Percentiles rank a stretch among this genome's conserved stretches.
Conservation (phyloP, 2,329 filamentous ascomycete species). For the Colletotrichum agaves region DNA sequence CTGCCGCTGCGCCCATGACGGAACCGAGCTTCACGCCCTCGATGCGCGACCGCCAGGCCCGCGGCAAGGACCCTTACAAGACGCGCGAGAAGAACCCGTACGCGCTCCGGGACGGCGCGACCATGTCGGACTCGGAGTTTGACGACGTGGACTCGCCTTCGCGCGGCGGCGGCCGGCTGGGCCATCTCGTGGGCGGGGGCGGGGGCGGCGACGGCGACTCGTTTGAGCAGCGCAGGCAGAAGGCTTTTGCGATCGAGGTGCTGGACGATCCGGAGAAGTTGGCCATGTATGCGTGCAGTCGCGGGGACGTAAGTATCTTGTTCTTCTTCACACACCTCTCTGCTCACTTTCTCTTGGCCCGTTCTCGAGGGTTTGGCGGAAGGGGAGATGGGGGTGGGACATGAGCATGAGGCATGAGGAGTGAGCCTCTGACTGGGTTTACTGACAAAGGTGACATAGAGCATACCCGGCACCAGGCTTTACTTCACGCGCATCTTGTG, state of each 20-base stretch:
- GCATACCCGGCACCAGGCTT: slow-evolving; percentile 64
- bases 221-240: slow-evolving; percentile 55
- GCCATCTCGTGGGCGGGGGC: slow-evolving; percentile 11
- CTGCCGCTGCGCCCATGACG: slow-evolving; percentile 47
- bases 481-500: slow-evolving; percentile 67
- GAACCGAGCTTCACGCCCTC: slow-evolving; percentile 53
- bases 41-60: slow-evolving; percentile 69
- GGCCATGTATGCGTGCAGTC: slow-evolving; percentile 67
- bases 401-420: too few species aligned
- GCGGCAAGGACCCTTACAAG: slow-evolving; percentile 62
- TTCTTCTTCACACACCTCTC: neutral
- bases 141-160: slow-evolving; percentile 30
- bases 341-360: too few species aligned
- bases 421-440: too few species aligned
- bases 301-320: slow-evolving; percentile 60
- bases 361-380: too few species aligned
- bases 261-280: slow-evolving; percentile 68
- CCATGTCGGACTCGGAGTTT: slow-evolving; percentile 44
- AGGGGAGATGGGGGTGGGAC: too few species aligned
- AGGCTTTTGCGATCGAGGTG: slow-evolving; percentile 62
- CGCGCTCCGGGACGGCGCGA: slow-evolving; percentile 45
- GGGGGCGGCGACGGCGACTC: slow-evolving; percentile 48
- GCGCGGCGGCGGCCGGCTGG: slow-evolving; percentile 10
- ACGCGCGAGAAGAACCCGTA: slow-evolving; percentile 43
- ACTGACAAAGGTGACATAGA: slow-evolving; percentile 51